Base-by-base conservation (phyloP, 1,284 basidiomycete species). In the Grifola frondosa region DNA sequence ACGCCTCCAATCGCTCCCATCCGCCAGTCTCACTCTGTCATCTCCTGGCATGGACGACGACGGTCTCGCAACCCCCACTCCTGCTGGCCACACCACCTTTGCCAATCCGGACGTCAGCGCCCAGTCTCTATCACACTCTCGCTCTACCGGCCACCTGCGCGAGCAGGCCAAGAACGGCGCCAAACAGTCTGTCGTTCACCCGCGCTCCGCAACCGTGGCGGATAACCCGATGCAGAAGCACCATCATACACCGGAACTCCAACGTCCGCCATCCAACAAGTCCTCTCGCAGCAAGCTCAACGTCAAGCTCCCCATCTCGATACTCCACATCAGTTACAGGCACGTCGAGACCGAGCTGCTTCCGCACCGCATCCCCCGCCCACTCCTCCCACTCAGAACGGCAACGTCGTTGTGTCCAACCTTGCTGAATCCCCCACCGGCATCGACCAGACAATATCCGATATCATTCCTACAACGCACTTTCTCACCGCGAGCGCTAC, bases 361-460 rank as follows among this genome's bases (percentile, higher is more conserved):
- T 54, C 48, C 52, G 63, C 43, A 45, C 68, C 47, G 37, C 56
- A 49, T 34, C 48, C 49, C 26, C 52, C 58, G 31, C 47, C 52
- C 34, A 40, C 48, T 37, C 21, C 40, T 22, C 38, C 62, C 37
- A 54, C 56, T 25, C 53, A 57, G 12, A 54, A 62, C 16, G 60
- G 53, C n/a, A 48, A 49, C 20, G 43, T 59, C 7, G 39, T 40
- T 36, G 61, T 60, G 50, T 48, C 59, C 1, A 64, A 66, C 22
- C 67, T 81, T 36, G 67, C 75, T 32, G 78, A 81, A 46, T 77
- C 78, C 8, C 78, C 80, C 4, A 76, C 60, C 53, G 38, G 60
- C 60, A 34, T 67, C 60, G 26, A 56, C 57, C 30, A 44, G 26
- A 44, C 46, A 10, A 48, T 56, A 26, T 53, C 53, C 16, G 51